These are phyloP conservation scores for Pseudogymnoascus sp. DNA, from an alignment of 2,329 filamentous ascomycete species.

Conservation along the genomic window DNA sequence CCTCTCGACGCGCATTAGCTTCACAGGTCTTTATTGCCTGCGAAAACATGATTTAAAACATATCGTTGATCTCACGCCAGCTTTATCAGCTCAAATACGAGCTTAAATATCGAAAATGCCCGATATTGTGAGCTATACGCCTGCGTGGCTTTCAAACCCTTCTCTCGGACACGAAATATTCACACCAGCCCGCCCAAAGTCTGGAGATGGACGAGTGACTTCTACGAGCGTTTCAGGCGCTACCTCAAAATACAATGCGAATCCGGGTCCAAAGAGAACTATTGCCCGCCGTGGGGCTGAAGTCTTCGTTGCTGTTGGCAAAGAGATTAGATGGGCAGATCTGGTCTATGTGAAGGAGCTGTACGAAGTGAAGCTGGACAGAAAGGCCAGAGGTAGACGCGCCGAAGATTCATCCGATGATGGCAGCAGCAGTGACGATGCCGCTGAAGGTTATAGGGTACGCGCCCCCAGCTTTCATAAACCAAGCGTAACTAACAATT, in stretches of 20 bases:
- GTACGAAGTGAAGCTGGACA: slow-evolving; percentile 36
- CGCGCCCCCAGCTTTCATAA: slow-evolving; percentile 19
- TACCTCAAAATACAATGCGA: slow-evolving; percentile 28
- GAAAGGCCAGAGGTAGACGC: slow-evolving; percentile 23
- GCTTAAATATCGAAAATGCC: slow-evolving; percentile 54
- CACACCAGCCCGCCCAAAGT: slow-evolving; percentile 37
- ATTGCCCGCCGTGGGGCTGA: slow-evolving; percentile 80
- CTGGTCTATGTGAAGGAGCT: slow-evolving; percentile 68
- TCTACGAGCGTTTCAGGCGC: slow-evolving; percentile 27
- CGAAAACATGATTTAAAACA: slow-evolving; percentile 5
- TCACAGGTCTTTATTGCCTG: background rate
- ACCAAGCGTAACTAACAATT: slow-evolving; percentile 15
- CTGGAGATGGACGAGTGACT: slow-evolving; percentile 22
- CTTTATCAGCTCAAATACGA: background rate
- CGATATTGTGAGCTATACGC: slow-evolving; percentile 77
- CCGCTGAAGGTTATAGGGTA: slow-evolving; percentile 43
- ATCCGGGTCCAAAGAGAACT: slow-evolving; percentile 50
- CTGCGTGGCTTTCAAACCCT: slow-evolving; percentile 75
- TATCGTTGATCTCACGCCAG: background rate
- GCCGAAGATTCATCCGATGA: slow-evolving; percentile 20
- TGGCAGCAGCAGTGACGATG: slow-evolving; percentile 19
- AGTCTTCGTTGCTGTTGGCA: slow-evolving; percentile 80
- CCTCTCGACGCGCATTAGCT: slow-evolving; percentile 5
- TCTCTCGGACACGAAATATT: slow-evolving; percentile 76
- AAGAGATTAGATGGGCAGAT: slow-evolving; percentile 88